phyloP scores from a whole-genome alignment of 371 early-diverging fungal genomes.

The Dinochytrium kinnereticum region DNA sequence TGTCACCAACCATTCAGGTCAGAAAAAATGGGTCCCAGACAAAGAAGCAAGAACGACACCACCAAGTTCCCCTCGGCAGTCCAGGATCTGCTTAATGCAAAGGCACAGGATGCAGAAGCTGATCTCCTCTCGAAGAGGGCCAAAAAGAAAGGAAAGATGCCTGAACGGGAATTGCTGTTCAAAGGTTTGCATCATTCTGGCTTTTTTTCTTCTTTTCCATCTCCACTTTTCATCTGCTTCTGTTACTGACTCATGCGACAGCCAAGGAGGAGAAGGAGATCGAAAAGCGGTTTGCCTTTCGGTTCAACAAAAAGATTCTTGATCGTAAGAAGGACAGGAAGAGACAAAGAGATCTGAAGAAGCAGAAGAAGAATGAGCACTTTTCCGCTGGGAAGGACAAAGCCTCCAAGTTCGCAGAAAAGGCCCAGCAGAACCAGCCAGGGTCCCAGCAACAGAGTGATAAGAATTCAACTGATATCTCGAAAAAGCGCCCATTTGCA shows the following conservation, averaged over 20 bases:
- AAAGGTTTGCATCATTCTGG: not conserved
- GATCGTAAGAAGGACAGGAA: slow-evolving; percentile 37
- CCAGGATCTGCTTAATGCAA: not conserved
- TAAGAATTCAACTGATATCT: too few relatives aligned
- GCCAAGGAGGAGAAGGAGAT: slow-evolving; percentile 32
- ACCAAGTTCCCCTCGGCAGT: not conserved
- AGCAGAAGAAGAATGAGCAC: slow-evolving; percentile 24
- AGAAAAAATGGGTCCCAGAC: not conserved
- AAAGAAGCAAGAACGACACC: not conserved
- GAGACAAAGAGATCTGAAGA: slow-evolving; percentile 30
- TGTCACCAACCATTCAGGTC: not conserved
- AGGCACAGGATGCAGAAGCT: not conserved
- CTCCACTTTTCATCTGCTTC: not conserved
- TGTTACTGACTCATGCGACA: not conserved
- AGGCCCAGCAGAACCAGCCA: too few relatives aligned
- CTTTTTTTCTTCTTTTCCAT: not conserved
- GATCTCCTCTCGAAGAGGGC: too few relatives aligned
- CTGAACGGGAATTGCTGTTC: not conserved
- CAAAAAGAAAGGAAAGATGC: slow-evolving; percentile 1
- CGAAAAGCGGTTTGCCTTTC: slow-evolving; percentile 41
- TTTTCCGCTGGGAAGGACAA: slow-evolving; percentile 8
- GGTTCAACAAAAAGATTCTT: slow-evolving; percentile 34
- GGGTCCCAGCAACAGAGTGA: too few relatives aligned
- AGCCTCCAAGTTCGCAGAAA: not conserved
- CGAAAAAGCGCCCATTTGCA: too few relatives aligned